These are phyloP conservation scores for Saccharomyces paradoxus DNA, from an alignment of 805 yeast genomes.

Conservation along the genomic window DNA sequence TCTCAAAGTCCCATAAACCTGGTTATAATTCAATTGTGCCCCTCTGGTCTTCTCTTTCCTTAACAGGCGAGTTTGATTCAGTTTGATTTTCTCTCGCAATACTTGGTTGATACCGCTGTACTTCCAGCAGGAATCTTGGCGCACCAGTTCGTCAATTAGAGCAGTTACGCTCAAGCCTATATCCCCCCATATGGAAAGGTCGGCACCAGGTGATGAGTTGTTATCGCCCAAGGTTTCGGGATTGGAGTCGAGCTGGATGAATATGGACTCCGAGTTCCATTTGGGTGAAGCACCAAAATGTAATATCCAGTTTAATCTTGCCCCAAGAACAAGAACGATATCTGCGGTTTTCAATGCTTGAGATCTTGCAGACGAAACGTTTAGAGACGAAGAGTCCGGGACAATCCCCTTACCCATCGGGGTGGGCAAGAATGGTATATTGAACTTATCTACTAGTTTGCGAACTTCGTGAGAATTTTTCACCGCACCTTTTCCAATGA, in stretches of 20 bases:
- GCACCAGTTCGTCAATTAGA: conserved; percentile 25
- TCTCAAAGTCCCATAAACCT: conserved; percentile 44
- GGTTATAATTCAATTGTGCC: conserved; percentile 39
- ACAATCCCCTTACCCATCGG: conserved; percentile 76
- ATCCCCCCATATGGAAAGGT: conserved; percentile 50
- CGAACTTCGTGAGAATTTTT: conserved; percentile 35
- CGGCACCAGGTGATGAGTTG: conserved; percentile 24
- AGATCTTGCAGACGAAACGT: conserved; percentile 58
- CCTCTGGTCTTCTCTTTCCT: conserved; percentile 27
- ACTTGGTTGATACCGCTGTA: conserved; percentile 7
- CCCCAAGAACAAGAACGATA: conserved; percentile 53
- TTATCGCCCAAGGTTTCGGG: conserved; percentile 48
- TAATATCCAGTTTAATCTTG: conserved; percentile 65
- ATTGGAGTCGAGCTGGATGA: conserved; percentile 50
- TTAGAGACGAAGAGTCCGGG: conserved; percentile 39
- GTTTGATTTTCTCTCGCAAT: conserved; percentile 9
- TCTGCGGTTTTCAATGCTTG: conserved; percentile 50
- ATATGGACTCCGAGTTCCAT: conserved; percentile 37
- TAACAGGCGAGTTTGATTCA: conserved; percentile 19
- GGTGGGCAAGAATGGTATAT: conserved; percentile 56
- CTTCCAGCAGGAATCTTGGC: conserved; percentile 2
- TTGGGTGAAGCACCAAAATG: conserved; percentile 58
- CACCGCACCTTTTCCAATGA: conserved; percentile 63
- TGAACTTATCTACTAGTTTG: conserved; percentile 34
- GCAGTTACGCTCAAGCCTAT: conserved; percentile 35